Evolutionary conservation across 73 alveolate species (phyloP).

Genomic region (Stentor coeruleus): DNA sequence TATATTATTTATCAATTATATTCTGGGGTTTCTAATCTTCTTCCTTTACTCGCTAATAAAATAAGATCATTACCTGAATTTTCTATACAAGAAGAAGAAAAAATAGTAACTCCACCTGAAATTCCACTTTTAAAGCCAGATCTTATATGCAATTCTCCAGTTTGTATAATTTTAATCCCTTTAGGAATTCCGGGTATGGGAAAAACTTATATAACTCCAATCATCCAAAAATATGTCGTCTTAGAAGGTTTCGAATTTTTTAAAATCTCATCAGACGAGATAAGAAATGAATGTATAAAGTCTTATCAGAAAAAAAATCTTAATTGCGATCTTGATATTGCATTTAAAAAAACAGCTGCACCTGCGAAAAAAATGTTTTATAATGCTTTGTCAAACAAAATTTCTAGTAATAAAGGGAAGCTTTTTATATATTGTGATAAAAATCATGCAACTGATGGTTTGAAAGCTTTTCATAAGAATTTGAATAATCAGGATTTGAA

Average conservation of each 20-base stretch:
- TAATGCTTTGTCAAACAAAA: too few species aligned
- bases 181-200: conserved; percentile 1
- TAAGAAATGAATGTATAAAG: neutral
- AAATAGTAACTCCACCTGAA: neutral
- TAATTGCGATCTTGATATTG: neutral
- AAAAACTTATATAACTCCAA: neutral
- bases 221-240: neutral
- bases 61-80: neutral
- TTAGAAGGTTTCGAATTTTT: neutral
- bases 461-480: neutral
- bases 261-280: neutral
- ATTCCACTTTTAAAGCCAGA: neutral
- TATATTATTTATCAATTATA: too few species aligned
- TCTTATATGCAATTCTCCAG: too few species aligned
- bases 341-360: neutral
- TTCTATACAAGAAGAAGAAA: neutral
- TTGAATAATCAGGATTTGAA: too few species aligned
- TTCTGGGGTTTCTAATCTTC: neutral
- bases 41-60: neutral
- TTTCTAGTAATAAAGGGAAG: neutral
- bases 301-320: neutral
- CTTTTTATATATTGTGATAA: neutral
- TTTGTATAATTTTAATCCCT: neutral
- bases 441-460: neutral
- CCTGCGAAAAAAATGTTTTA: neutral